Base-by-base conservation (phyloP, 176 grass and related monocot species). In the Bromus sterilis region DNA sequence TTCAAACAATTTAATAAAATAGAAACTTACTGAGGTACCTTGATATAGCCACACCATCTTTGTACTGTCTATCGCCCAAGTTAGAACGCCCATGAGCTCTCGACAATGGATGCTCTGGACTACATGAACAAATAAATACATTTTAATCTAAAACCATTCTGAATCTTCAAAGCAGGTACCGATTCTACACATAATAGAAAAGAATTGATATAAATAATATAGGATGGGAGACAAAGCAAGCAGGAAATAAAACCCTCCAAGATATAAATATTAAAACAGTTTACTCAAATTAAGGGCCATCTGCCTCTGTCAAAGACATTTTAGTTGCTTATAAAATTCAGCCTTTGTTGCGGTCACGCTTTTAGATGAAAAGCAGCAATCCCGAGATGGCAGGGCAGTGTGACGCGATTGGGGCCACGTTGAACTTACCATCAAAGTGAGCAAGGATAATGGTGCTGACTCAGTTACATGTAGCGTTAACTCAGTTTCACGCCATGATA, bases 1-100 rank as follows among this genome's bases (percentile, higher is more conserved):
- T 76, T 59, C n/a, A n/a, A 86, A 75, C 65, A 80, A 82, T 74
- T 77, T 9, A 77, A 86, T 70, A 91, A 81, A 82, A 71, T 34
- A 87, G 80, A 70, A 84, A 95, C 87, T 93, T 93, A 93, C 86
- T 89, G 60, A 97, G 85, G 88, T 92, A 98, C 95, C 95, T 98
- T 93, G 95, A 91, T 86, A 89, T 78, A 78, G 88, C 88, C 79
- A 93, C 88, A 86, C 71, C 78, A 81, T 89, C 82, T 62, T 76
- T 71, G 36, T 86, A 88, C 74, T 93, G 92, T 87, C 84, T 93
- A 82, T 91, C 86, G 32, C 90, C 89, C 51, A 98, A 86, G 84
- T 95, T 94, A 71, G 95, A 98, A 18, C 92, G 85, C 20, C 92
- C 90, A 37, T 87, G 81, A 76, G 89, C 79, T 87, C 78, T 93